These are phyloP conservation scores for Calophaca sinica DNA, from an alignment of 306 rosid species.

Conservation along the genomic window DNA sequence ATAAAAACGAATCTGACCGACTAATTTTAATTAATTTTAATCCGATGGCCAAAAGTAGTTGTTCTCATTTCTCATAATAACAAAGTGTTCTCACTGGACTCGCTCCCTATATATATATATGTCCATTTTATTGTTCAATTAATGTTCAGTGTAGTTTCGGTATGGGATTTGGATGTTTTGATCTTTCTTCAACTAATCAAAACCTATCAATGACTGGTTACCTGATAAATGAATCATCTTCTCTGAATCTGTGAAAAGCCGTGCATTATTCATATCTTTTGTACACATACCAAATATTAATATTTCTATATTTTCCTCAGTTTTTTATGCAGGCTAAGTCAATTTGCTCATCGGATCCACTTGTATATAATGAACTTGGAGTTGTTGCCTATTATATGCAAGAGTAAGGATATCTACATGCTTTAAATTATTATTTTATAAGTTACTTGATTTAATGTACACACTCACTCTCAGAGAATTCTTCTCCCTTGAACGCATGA, in stretches of 20 bases:
- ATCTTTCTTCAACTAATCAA: background rate
- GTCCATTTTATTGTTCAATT: slow-evolving; percentile 13
- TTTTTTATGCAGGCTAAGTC: slow-evolving; percentile 87
- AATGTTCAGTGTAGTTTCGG: background rate
- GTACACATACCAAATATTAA: slow-evolving; percentile 39
- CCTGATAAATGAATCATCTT: slow-evolving; percentile 12
- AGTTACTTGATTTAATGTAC: slow-evolving; percentile 17
- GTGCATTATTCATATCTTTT: slow-evolving; percentile 4
- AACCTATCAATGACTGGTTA: slow-evolving; percentile 25
- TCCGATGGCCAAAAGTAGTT: too few species aligned
- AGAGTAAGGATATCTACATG: slow-evolving; percentile 67
- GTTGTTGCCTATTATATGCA: slow-evolving; percentile 95
- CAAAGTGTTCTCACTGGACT: too few species aligned
- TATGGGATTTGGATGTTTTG: slow-evolving; percentile 7
- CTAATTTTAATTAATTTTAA: too few species aligned
- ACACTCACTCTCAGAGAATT: background rate
- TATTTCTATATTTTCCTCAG: slow-evolving; percentile 53
- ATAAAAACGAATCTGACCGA: too few species aligned
- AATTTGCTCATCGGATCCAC: slow-evolving; percentile 92
- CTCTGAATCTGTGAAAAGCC: background rate
- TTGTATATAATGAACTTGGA: slow-evolving; percentile 94
- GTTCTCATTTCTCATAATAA: too few species aligned
- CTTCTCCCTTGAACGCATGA: slow-evolving; percentile 7
- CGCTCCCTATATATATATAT: too few species aligned
- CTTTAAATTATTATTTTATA: slow-evolving; percentile 15